Conservation (phyloP, 495 filamentous ascomycete genomes). For the Podospora pseudopauciseta region DNA sequence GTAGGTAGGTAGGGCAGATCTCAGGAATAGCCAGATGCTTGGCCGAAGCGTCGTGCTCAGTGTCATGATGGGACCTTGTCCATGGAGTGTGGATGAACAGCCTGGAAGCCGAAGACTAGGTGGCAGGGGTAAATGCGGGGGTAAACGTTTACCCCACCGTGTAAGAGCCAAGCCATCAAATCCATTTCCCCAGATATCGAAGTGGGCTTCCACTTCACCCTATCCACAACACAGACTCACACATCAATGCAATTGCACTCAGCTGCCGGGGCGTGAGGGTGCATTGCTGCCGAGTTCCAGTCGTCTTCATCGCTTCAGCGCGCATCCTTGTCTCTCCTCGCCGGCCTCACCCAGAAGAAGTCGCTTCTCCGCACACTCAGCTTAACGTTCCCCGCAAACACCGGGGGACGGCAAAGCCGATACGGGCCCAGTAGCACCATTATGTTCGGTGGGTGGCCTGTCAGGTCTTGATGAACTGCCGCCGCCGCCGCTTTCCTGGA, state of each 20-base stretch:
- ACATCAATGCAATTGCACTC: too few species aligned
- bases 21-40: not conserved
- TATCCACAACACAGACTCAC: not conserved
- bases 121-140: slow-evolving; percentile 8
- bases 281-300: not conserved
- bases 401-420: not conserved
- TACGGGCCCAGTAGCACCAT: not conserved
- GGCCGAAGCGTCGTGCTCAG: not conserved
- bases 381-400: slow-evolving; percentile 13
- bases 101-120: not conserved
- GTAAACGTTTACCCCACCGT: slow-evolving; percentile 24
- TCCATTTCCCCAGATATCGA: too few species aligned
- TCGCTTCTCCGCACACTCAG: not conserved
- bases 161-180: not conserved
- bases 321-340: not conserved
- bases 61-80: not conserved
- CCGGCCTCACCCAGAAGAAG: not conserved
- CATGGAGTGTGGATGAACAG: not conserved
- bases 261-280: not conserved
- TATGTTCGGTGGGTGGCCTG: not conserved
- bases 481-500: not conserved
- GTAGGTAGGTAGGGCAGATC: not conserved
- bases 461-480: too few species aligned
- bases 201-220: not conserved
- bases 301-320: not conserved